These are phyloP conservation scores for Flaveria bidentis DNA, from an alignment of 129 eudicot genomes.

Conservation along the genomic window DNA sequence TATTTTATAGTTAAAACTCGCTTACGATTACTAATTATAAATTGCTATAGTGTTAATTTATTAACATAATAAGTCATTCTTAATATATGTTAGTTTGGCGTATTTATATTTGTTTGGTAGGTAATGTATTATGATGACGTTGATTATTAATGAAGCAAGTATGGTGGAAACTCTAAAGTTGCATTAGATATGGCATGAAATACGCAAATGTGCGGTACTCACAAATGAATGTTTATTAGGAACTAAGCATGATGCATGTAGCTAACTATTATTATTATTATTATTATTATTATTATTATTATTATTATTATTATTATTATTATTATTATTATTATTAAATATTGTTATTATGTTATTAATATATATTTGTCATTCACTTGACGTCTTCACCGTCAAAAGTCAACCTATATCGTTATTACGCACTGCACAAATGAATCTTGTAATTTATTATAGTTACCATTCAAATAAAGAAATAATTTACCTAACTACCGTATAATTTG, in stretches of 20 bases:
- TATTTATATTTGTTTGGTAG: background rate
- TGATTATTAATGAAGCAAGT: conserved; percentile 13
- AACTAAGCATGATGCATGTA: conserved; percentile 29
- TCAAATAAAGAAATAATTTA: too few relatives aligned
- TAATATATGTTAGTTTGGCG: background rate
- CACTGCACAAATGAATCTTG: too few relatives aligned
- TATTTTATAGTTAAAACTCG: background rate
- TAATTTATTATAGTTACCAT: too few relatives aligned
- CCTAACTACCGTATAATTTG: too few relatives aligned
- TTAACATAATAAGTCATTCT: background rate
- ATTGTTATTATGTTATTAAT: too few relatives aligned
- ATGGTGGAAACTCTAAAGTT: conserved; percentile 5
- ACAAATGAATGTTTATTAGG: conserved; percentile 30
- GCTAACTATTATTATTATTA: background rate
- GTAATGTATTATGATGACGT: background rate
- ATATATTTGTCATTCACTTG: too few relatives aligned
- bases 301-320: too few relatives aligned
- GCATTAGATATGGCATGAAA: conserved; percentile 29
- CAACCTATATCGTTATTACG: background rate
- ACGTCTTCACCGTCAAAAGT: conserved; percentile 4
- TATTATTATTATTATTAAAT: too few relatives aligned
- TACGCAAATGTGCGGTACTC: conserved; percentile 24
- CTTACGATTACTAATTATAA: too few relatives aligned
- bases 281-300: too few relatives aligned
- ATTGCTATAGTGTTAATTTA: background rate